These are phyloP conservation scores for Neonectria hederae DNA, from an alignment of 2,329 filamentous ascomycete genomes.

Conservation along the genomic window DNA sequence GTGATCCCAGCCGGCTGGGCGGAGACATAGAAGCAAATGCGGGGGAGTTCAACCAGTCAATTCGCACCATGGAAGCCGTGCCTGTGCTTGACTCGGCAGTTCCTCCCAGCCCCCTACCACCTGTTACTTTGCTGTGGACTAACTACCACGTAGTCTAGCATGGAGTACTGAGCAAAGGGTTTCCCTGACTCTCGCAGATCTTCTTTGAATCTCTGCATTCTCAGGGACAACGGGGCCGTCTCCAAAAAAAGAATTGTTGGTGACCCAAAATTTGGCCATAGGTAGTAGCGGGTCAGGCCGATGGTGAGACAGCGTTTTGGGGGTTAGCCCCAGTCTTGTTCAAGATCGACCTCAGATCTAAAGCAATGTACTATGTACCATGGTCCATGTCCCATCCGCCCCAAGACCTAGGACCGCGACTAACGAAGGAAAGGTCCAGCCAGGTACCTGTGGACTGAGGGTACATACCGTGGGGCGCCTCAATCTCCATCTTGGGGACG, in stretches of 20 bases:
- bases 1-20: conserved; percentile 39
- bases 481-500: conserved; percentile 21
- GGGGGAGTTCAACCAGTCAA: conserved; percentile 35
- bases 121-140: conserved; percentile 3
- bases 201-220: background rate
- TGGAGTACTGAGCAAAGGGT: background rate
- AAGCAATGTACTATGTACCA: conserved; percentile 4
- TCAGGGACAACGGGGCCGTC: background rate
- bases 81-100: conserved; percentile 33
- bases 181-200: background rate
- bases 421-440: background rate
- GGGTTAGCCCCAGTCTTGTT: conserved; percentile 26
- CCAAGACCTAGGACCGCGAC: conserved; percentile 5
- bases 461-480: conserved; percentile 17
- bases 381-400: conserved; percentile 13
- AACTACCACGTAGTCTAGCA: background rate
- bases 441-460: conserved; percentile 24
- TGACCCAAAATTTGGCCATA: conserved; percentile 6
- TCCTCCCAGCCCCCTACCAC: conserved; percentile 7
- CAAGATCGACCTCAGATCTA: conserved; percentile 34
- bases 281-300: conserved; percentile 27
- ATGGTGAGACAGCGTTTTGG: conserved; percentile 28
- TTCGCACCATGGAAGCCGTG: conserved; percentile 18
- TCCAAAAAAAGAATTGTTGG: background rate
- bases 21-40: conserved; percentile 37